phyloP scores from a whole-genome alignment of 2,329 filamentous ascomycete genomes.

The Pyrenophora tritici-repentis region DNA sequence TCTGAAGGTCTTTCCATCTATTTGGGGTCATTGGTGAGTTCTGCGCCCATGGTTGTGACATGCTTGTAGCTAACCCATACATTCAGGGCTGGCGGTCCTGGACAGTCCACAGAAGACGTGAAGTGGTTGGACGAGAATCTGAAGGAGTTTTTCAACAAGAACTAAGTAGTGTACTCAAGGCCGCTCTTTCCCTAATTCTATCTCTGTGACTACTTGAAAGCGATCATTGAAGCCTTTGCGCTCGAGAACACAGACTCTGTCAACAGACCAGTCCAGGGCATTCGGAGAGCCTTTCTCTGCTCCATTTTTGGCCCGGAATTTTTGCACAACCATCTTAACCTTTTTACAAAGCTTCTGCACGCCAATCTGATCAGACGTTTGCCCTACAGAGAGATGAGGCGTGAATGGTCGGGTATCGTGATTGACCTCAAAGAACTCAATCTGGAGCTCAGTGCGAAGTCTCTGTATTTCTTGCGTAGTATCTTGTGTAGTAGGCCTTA shows the following conservation, averaged over 20 bases:
- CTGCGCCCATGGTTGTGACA: not conserved
- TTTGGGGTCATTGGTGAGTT: constrained; percentile 67
- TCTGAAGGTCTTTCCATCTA: constrained; percentile 60
- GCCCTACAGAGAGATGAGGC: constrained; percentile 37
- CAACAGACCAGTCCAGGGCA: constrained; percentile 31
- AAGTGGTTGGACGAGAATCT: constrained; percentile 72
- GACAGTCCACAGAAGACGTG: constrained; percentile 71
- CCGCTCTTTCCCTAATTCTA: constrained; percentile 15
- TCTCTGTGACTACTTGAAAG: constrained; percentile 30
- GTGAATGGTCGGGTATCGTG: constrained; percentile 27
- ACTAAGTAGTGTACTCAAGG: constrained; percentile 3
- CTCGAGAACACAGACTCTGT: constrained; percentile 35
- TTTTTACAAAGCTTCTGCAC: constrained; percentile 19
- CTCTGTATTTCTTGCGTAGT: constrained; percentile 10
- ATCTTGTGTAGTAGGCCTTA: constrained; percentile 19
- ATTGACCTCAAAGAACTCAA: constrained; percentile 32
- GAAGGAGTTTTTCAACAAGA: constrained; percentile 55
- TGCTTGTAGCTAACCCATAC: constrained; percentile 12
- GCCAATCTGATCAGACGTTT: constrained; percentile 21
- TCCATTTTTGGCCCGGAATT: not conserved
- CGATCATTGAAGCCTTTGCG: constrained; percentile 30
- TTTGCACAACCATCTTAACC: constrained; percentile 19
- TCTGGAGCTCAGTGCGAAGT: constrained; percentile 34
- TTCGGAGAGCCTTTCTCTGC: constrained; percentile 1
- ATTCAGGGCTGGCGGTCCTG: constrained; percentile 70